Base-by-base conservation (phyloP, 164 flowering plant genomes). In the Vitis rotundifolia region DNA sequence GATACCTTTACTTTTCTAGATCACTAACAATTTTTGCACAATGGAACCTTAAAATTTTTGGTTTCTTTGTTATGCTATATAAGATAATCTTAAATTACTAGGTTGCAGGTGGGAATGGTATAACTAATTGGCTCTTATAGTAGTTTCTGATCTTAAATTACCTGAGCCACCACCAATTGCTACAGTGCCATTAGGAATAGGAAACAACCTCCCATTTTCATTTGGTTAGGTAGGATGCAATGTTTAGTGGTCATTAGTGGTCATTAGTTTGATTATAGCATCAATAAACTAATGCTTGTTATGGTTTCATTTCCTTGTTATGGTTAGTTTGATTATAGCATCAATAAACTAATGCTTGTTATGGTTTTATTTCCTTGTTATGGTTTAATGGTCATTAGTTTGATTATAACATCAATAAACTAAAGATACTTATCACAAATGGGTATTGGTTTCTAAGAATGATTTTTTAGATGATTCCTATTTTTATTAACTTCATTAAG, bases 41-140 rank as follows among this genome's bases (percentile, higher is more conserved):
- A 22, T 22, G 22, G 22, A 22, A 22, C 22, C 22, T 22, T 1
- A 22, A 22, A 60, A 12, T 15, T 37, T 54, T 18, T 56, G 9
- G 16, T 56, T 59, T 59, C 22, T 22, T 22, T 22, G 22, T 22
- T 37, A 44, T 52, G 26, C 26, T 49, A 19, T 28, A 22, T 71
- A 54, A 64, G 5, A 12, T 51, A 15, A 16, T 6, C 9, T 49
- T n/a, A 4, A 2, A 16, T 78, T 8, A 67, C 71, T 76, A 22
- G 97, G 97, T 91, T 81, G 98, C 96, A 18, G 98, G 98, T 69
- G 98, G 97, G 58, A 97, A 94, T 84, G 98, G 97, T 14, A 94
- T 97, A 14, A 97, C 94, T 52, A 75, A 95, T 59, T 94, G 98
- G 98, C 78, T 94, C 95, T 94, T 68, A 92, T 97, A 67, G 98